Conservation (phyloP, 345 rosid species). For the Arabidopsis arenosa region DNA sequence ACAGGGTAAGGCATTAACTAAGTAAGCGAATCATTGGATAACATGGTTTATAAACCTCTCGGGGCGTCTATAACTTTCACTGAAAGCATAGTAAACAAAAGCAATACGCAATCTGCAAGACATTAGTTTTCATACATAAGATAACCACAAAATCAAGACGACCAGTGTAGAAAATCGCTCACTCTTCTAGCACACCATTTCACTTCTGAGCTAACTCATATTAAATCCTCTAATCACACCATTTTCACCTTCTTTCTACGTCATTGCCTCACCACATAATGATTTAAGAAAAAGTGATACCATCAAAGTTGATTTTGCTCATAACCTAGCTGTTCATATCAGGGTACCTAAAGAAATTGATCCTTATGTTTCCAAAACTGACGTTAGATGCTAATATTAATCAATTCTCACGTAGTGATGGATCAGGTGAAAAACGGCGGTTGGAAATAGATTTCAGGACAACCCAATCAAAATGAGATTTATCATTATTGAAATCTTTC, state of each 20-base stretch:
- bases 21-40: conserved; percentile 6
- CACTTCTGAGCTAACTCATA: conserved; percentile 1
- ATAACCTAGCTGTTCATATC: conserved; percentile 12
- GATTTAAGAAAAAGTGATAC: neutral
- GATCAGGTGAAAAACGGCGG: conserved; percentile 1
- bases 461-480: conserved; percentile 1
- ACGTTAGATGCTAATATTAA: conserved; percentile 23
- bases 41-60: neutral
- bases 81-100: neutral
- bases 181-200: conserved; percentile 8
- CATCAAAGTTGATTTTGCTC: conserved; percentile 12
- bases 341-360: conserved; percentile 8
- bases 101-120: conserved; percentile 7
- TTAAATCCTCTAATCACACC: conserved; percentile 20
- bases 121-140: conserved; percentile 12
- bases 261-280: conserved; percentile 12
- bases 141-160: conserved; percentile 7
- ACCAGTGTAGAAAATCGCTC: conserved; percentile 13
- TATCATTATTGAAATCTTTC: neutral
- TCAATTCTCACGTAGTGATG: neutral
- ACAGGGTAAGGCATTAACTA: conserved; percentile 23
- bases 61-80: neutral
- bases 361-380: conserved; percentile 5
- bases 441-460: neutral
- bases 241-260: neutral